phyloP scores from a whole-genome alignment of 192 early-diverging fungal species.

The Rhizoclosmatium sp. region DNA sequence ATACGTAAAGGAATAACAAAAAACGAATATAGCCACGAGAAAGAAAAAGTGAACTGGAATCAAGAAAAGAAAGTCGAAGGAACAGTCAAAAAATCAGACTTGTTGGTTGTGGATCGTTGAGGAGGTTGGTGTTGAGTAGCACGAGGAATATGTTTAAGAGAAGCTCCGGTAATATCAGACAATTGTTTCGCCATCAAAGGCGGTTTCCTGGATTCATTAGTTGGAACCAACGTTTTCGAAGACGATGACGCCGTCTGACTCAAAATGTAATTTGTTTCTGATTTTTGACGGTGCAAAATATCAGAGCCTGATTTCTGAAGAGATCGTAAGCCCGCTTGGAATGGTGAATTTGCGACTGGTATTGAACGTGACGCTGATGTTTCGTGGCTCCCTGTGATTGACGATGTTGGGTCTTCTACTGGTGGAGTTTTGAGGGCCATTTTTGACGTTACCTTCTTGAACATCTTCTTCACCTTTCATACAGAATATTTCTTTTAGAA shows the following conservation, averaged over 20 bases:
- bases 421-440: not conserved
- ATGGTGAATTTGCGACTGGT: too few species aligned
- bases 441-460: not conserved
- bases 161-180: not conserved
- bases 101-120: not conserved
- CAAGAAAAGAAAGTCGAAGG: not conserved
- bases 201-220: too few species aligned
- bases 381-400: not conserved
- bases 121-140: not conserved
- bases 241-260: not conserved
- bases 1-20: too few species aligned
- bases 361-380: too few species aligned
- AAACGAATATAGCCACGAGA: too few species aligned
- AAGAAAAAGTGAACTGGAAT: too few species aligned
- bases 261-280: not conserved
- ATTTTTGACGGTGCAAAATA: not conserved
- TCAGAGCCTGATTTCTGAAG: not conserved
- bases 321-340: too few species aligned
- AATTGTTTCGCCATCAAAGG: not conserved
- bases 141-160: not conserved
- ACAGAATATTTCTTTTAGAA: not conserved
- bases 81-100: conserved; percentile 4
- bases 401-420: not conserved
- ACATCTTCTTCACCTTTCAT: conserved; percentile 10
- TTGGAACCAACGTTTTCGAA: not conserved